Evolutionary conservation across 371 early-diverging fungal genomes (phyloP).

Genomic region (Aphelidium insulamus): DNA sequence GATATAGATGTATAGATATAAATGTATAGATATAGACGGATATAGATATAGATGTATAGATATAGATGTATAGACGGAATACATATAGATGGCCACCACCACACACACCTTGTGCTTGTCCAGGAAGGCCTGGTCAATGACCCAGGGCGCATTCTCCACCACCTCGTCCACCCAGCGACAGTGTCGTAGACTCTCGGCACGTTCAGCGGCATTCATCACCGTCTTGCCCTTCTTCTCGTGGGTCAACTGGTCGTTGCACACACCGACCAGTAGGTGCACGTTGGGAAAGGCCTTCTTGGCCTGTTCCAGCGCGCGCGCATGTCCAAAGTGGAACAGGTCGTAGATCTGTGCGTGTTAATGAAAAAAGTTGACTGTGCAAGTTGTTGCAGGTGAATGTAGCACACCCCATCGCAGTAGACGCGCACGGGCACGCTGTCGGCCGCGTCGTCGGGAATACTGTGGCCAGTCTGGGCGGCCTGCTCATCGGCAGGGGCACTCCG

Average conservation of each 20-base stretch:
- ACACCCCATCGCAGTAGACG: slow-evolving; percentile 77
- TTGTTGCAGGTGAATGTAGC: too few species aligned
- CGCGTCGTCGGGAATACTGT: too few species aligned
- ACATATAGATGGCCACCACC: background rate
- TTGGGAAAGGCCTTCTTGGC: slow-evolving; percentile 76
- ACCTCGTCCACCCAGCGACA: slow-evolving; percentile 95
- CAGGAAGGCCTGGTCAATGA: slow-evolving; percentile 65
- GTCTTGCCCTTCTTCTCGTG: slow-evolving; percentile 77
- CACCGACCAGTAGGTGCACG: slow-evolving; percentile 72
- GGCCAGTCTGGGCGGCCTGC: too few species aligned
- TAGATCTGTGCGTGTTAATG: slow-evolving; percentile 51
- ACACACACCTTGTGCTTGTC: slow-evolving; percentile 39
- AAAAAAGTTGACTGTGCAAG: background rate
- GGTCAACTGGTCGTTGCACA: slow-evolving; percentile 63
- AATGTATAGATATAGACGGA: background rate
- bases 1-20: background rate
- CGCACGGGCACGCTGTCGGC: slow-evolving; percentile 52
- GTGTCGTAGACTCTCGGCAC: slow-evolving; percentile 72
- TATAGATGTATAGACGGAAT: slow-evolving; percentile 1
- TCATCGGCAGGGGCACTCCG: too few species aligned
- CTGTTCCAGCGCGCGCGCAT: slow-evolving; percentile 76
- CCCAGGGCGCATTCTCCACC: slow-evolving; percentile 72
- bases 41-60: background rate
- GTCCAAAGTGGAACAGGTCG: slow-evolving; percentile 89
- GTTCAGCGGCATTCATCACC: slow-evolving; percentile 67